These are phyloP conservation scores for Annulohypoxylon bovei DNA, from an alignment of 495 filamentous ascomycete genomes.

Conservation along the genomic window DNA sequence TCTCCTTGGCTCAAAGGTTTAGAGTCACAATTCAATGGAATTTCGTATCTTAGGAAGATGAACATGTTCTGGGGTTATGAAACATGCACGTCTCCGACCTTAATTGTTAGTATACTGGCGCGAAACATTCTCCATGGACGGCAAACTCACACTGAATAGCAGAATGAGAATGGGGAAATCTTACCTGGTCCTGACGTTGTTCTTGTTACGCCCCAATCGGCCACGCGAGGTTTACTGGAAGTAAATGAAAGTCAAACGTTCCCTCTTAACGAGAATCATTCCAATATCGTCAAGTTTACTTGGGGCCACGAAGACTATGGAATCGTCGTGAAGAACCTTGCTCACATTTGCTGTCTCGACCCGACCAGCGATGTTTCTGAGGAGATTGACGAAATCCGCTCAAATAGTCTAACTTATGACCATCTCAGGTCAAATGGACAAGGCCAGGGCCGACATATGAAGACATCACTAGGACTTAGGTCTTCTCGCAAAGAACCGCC, in stretches of 20 bases:
- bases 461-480: background rate
- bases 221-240: background rate
- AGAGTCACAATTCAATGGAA: background rate
- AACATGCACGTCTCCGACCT: background rate
- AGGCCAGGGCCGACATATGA: background rate
- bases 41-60: background rate
- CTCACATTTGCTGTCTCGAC: background rate
- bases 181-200: background rate
- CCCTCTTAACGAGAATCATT: background rate
- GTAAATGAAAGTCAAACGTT: background rate
- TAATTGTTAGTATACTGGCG: background rate
- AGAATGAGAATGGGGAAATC: background rate
- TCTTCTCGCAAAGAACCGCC: background rate
- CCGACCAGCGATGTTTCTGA: background rate
- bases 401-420: background rate
- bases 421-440: background rate
- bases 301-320: background rate
- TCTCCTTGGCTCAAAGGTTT: background rate
- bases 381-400: background rate
- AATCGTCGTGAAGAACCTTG: background rate
- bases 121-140: background rate
- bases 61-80: background rate
- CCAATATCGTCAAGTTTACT: slow-evolving; percentile 28
- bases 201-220: background rate
- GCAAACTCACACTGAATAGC: background rate